phyloP scores from a whole-genome alignment of 257 asterid genomes.

The Phtheirospermum japonicum region DNA sequence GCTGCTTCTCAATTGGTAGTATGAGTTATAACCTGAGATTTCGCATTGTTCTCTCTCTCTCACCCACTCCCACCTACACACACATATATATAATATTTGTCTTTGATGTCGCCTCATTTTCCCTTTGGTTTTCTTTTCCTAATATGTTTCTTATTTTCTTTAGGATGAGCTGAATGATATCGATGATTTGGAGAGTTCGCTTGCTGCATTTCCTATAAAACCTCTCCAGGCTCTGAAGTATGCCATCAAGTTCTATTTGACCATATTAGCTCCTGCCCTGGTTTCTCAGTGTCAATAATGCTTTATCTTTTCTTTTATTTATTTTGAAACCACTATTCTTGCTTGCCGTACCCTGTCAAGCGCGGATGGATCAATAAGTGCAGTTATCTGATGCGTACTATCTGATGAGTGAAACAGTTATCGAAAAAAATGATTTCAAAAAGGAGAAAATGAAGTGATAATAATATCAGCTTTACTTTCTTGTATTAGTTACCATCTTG shows the following conservation, averaged over 20 bases:
- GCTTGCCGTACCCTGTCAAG: constrained; percentile 20
- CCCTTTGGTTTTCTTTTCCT: constrained; percentile 21
- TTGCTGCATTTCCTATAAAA: constrained; percentile 85
- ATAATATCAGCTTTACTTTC: neutral
- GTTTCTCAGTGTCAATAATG: constrained; percentile 21
- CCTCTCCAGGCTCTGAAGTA: constrained; percentile 97
- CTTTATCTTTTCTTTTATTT: constrained; percentile 18
- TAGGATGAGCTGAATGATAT: constrained; percentile 64
- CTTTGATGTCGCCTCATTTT: constrained; percentile 17
- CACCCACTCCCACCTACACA: neutral
- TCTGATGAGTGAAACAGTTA: constrained; percentile 12
- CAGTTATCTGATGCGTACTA: constrained; percentile 12
- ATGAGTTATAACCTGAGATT: constrained; percentile 23
- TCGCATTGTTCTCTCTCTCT: neutral
- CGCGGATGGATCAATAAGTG: constrained; percentile 14
- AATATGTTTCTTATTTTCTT: constrained; percentile 22
- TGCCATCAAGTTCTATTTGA: constrained; percentile 24
- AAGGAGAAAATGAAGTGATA: neutral
- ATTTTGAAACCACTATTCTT: constrained; percentile 15
- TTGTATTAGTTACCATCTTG: neutral
- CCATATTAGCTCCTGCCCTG: constrained; percentile 25
- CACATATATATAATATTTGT: neutral
- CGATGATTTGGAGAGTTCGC: constrained; percentile 69
- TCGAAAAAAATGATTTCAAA: neutral
- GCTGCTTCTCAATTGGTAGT: constrained; percentile 51